phyloP scores from a whole-genome alignment of 2,329 filamentous ascomycete species.

The Aspergillus calidoustus region DNA sequence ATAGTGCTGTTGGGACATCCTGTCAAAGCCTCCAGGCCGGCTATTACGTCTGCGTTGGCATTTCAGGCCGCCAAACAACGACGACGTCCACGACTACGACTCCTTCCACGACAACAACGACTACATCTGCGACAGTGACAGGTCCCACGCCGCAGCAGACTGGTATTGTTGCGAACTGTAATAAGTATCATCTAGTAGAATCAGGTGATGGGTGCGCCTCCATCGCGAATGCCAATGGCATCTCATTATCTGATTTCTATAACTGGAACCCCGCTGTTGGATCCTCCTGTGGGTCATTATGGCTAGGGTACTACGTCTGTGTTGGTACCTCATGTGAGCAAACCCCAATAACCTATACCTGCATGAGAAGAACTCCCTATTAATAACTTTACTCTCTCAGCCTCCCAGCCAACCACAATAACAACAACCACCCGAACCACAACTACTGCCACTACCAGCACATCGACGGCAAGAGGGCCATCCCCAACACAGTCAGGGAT shows the following conservation, averaged over 20 bases:
- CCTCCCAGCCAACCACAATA: too few relatives aligned
- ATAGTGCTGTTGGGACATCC: not conserved
- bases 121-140: not conserved
- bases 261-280: not conserved
- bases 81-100: not conserved
- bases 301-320: not conserved
- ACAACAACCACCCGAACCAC: too few relatives aligned
- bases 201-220: not conserved
- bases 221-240: not conserved
- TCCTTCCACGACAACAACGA: not conserved
- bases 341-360: too few relatives aligned
- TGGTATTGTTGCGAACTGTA: not conserved
- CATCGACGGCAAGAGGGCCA: not conserved
- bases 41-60: constrained; percentile 10
- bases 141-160: not conserved
- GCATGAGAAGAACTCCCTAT: too few relatives aligned
- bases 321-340: too few relatives aligned
- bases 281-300: not conserved
- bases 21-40: not conserved
- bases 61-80: not conserved
- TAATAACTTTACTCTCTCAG: too few relatives aligned
- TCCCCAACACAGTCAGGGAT: constrained; percentile 20
- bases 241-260: not conserved
- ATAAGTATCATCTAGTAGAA: not conserved
- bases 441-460: not conserved